A percentile compares a stretch with the other conserved stretches of the same genome.
phyloP scores from a whole-genome alignment of 2,329 filamentous ascomycete genomes.

The Xylariales sp. region DNA sequence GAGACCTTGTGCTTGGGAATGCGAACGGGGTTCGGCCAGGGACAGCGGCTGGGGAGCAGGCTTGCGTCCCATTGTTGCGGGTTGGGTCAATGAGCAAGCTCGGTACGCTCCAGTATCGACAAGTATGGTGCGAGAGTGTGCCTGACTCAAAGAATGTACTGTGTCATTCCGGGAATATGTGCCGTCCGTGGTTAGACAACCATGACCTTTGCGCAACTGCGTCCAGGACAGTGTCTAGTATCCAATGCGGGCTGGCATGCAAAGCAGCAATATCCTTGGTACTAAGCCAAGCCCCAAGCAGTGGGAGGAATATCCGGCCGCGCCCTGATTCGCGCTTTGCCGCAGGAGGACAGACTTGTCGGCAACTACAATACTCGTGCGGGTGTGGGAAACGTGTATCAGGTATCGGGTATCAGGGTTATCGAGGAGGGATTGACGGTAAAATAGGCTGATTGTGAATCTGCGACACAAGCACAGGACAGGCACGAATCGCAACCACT shows the following conservation, averaged over 20 bases:
- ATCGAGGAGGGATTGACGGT: slow-evolving; percentile 22
- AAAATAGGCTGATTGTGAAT: slow-evolving; percentile 26
- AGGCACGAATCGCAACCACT: no score
- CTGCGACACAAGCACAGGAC: slow-evolving; percentile 25
- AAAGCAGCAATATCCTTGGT: slow-evolving; percentile 6
- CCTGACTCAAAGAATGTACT: slow-evolving; percentile 6
- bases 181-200: slow-evolving; percentile 1
- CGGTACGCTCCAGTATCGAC: no score
- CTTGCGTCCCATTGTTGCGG: slow-evolving; percentile 49
- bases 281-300: slow-evolving; percentile 15
- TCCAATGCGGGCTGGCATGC: slow-evolving; percentile 5
- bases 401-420: slow-evolving; percentile 21
- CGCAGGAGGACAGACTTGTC: slow-evolving; percentile 24
- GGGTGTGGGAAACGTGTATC: slow-evolving; percentile 31
- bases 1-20: slow-evolving; percentile 25
- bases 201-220: slow-evolving; percentile 5
- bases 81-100: no score
- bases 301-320: slow-evolving; percentile 22
- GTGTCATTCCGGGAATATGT: slow-evolving; percentile 10
- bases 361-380: slow-evolving; percentile 22
- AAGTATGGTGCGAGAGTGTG: no score
- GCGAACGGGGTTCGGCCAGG: slow-evolving; percentile 39
- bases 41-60: slow-evolving; percentile 53
- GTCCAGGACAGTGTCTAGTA: slow-evolving; percentile 5
- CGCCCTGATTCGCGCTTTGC: slow-evolving; percentile 29